These are phyloP conservation scores for Isatis lusitanica DNA, from an alignment of 441 rosid genomes.

Conservation along the genomic window DNA sequence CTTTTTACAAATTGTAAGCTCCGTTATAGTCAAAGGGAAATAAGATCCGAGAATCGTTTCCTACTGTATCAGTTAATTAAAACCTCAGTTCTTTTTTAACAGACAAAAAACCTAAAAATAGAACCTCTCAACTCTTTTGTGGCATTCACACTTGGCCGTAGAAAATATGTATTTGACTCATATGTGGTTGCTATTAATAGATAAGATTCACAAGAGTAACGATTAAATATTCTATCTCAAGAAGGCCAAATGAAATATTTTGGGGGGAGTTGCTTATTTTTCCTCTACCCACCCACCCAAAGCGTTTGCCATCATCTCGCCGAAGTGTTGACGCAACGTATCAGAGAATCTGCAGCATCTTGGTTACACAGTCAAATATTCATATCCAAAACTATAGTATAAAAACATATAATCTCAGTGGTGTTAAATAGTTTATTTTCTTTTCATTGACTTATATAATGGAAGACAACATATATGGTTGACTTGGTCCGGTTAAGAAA, in stretches of 20 bases:
- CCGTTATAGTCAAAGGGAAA: too few species aligned
- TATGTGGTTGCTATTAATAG: slow-evolving; percentile 18
- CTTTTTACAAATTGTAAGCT: too few species aligned
- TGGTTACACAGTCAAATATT: slow-evolving; percentile 17
- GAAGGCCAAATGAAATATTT: not conserved
- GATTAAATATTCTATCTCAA: not conserved
- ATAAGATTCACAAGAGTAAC: not conserved
- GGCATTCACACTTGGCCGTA: slow-evolving; percentile 1
- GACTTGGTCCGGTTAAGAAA: slow-evolving; percentile 22
- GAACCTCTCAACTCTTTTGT: not conserved
- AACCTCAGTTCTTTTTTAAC: too few species aligned
- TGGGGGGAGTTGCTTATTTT: not conserved
- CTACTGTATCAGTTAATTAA: too few species aligned
- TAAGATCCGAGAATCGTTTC: too few species aligned
- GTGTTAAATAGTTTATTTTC: not conserved
- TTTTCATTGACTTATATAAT: slow-evolving; percentile 1
- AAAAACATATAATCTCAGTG: slow-evolving; percentile 6
- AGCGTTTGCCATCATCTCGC: slow-evolving; percentile 8
- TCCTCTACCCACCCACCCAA: slow-evolving; percentile 17
- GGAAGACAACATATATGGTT: slow-evolving; percentile 15
- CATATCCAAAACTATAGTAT: slow-evolving; percentile 26
- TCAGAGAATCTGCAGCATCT: slow-evolving; percentile 19
- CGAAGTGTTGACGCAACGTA: slow-evolving; percentile 17
- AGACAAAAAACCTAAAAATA: too few species aligned
- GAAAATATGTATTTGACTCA: not conserved